Evolutionary conservation across 2,329 filamentous ascomycete species (phyloP), one percentile per base, ranked within the genome.

Genomic region (Cladobotryum protrusum): DNA sequence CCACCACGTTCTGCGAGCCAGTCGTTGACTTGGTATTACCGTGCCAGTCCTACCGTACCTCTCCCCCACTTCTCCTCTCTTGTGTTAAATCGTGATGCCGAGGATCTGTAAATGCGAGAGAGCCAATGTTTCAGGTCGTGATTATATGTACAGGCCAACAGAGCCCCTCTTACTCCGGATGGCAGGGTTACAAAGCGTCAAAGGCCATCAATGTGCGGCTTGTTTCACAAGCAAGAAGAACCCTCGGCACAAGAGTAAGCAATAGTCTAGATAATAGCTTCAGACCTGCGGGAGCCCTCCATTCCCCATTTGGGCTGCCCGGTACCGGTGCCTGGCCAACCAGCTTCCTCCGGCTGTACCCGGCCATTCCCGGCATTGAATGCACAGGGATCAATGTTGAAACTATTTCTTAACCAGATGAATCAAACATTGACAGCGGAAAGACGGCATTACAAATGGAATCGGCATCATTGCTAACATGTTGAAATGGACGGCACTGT

Each of bases 261-360:
- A 18, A 24, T 29, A 17, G 29, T 11, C 19, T 39, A n/a, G 11
- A 29, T 29, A 29, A 29, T 29, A 29, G 24, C 24, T 29, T 4
- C 24, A 29, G 11, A 8, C 24, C 7, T 29, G 24, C 6, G 24
- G 24, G 24, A 9, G 6, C n/a, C n/a, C n/a, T n/a, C n/a, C n/a
- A n/a, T n/a, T n/a, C n/a, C n/a, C n/a, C n/a, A n/a, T n/a, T n/a
- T n/a, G n/a, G n/a, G n/a, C n/a, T 2, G 43, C 39, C 49, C 50
- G 47, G 46, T 52, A 36, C 46, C 46, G 46, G 50, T 52, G 15
- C 35, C 49, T 33, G 49, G 49, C 14, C 41, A 52, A 42, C 35
- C 46, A 50, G 46, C 49, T 45, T 40, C 36, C 46, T 41, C 42
- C 47, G 34, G 43, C 46, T 32, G 43, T 29, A 47, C 43, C 43